phyloP scores from a whole-genome alignment of 306 rosid genomes.

The Hylodesmum podocarpum region DNA sequence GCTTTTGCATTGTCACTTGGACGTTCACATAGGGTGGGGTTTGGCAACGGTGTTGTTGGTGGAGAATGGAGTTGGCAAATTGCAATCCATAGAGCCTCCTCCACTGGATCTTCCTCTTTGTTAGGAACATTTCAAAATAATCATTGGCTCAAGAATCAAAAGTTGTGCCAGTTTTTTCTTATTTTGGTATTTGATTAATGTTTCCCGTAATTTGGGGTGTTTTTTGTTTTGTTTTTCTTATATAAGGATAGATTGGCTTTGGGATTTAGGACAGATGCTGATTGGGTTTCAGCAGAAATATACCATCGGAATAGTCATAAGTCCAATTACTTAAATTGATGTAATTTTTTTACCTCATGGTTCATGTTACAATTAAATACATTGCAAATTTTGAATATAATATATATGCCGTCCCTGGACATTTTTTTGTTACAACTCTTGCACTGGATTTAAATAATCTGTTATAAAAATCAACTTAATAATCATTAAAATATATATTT shows the following conservation, averaged over 20 bases:
- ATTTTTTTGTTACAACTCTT: background rate
- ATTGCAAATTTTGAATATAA: constrained; percentile 5
- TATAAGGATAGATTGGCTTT: constrained; percentile 38
- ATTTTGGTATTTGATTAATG: constrained; percentile 25
- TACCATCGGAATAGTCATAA: constrained; percentile 23
- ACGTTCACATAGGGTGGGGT: constrained; percentile 91
- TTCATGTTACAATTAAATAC: background rate
- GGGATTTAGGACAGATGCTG: constrained; percentile 10
- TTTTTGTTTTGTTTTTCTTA: constrained; percentile 20
- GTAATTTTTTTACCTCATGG: background rate
- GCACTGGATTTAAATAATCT: too few relatives aligned
- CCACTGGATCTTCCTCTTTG: constrained; percentile 78
- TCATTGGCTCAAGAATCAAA: constrained; percentile 23
- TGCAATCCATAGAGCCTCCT: constrained; percentile 71
- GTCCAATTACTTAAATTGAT: constrained; percentile 25
- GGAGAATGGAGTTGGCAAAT: constrained; percentile 70
- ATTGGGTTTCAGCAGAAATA: constrained; percentile 2
- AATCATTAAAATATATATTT: too few relatives aligned
- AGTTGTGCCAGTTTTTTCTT: constrained; percentile 29
- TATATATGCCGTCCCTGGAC: background rate
- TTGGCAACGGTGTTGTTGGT: constrained; percentile 88
- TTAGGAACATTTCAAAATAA: constrained; percentile 29
- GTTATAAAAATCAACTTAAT: too few relatives aligned
- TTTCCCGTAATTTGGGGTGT: constrained; percentile 60
- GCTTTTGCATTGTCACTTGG: constrained; percentile 96